These are phyloP conservation scores for Suillus weaverae DNA, from an alignment of 768 basidiomycete genomes.

Conservation along the genomic window DNA sequence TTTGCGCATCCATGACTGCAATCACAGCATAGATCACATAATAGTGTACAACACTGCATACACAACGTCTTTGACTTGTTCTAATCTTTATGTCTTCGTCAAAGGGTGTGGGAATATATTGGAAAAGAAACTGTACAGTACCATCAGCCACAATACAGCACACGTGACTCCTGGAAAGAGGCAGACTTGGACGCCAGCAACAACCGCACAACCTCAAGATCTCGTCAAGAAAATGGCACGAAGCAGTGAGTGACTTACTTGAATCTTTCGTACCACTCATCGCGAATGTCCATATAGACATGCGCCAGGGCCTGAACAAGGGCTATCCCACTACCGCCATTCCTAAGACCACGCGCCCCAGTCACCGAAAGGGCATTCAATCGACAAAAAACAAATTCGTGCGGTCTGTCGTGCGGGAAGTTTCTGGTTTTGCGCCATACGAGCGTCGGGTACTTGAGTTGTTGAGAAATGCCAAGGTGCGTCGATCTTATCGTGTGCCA, in stretches of 20 bases:
- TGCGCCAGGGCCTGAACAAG: constrained; percentile 82
- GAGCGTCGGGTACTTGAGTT: constrained; percentile 98
- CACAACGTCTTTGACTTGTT: neutral
- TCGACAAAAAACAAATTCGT: constrained; percentile 93
- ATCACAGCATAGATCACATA: constrained; percentile 6
- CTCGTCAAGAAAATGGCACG: constrained; percentile 67
- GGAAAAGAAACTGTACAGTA: constrained; percentile 55
- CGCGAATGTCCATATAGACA: constrained; percentile 48
- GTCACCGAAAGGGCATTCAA: constrained; percentile 89
- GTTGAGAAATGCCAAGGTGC: constrained; percentile 94
- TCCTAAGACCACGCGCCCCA: constrained; percentile 71
- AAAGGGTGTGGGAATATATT: constrained; percentile 20
- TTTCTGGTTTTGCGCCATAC: constrained; percentile 96
- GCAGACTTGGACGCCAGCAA: constrained; percentile 24
- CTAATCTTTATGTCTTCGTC: neutral
- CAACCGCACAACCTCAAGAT: constrained; percentile 48
- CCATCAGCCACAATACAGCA: constrained; percentile 48
- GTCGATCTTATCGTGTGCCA: constrained; percentile 26
- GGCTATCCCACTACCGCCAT: constrained; percentile 89
- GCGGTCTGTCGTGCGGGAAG: constrained; percentile 91
- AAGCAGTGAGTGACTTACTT: constrained; percentile 54
- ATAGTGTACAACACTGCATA: constrained; percentile 11
- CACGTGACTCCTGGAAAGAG: constrained; percentile 32
- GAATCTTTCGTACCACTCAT: constrained; percentile 6
- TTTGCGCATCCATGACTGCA: constrained; percentile 9